These are phyloP conservation scores for Triticum monococcum DNA, from an alignment of 176 grass and related monocot species.

Conservation along the genomic window DNA sequence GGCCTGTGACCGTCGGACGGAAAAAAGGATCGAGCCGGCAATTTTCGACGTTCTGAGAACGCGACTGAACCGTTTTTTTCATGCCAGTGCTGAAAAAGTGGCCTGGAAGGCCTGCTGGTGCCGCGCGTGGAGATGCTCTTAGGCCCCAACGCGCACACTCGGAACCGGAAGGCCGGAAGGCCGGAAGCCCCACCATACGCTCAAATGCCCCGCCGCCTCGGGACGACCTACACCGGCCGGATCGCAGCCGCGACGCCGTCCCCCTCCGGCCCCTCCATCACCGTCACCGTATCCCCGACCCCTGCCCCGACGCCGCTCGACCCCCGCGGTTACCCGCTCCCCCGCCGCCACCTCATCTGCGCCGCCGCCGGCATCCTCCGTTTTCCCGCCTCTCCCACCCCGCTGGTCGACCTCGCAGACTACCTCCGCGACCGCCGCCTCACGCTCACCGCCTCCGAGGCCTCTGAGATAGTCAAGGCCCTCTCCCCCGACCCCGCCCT, in stretches of 20 bases:
- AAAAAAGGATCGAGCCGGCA: too few relatives aligned
- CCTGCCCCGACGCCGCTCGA: conserved; percentile 28
- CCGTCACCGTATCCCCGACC: conserved; percentile 59
- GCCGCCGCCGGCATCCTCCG: conserved; percentile 60
- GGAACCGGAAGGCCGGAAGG: background rate
- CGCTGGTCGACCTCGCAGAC: conserved; percentile 69
- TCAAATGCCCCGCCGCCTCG: conserved; percentile 48
- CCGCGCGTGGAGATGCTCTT: too few relatives aligned
- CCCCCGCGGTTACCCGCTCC: conserved; percentile 55
- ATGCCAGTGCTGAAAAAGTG: too few relatives aligned
- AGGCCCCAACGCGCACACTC: background rate
- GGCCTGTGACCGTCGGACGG: too few relatives aligned
- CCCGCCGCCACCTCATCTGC: conserved; percentile 78
- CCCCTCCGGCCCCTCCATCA: conserved; percentile 54
- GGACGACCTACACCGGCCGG: conserved; percentile 71
- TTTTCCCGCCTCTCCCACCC: conserved; percentile 34
- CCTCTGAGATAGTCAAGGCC: conserved; percentile 75
- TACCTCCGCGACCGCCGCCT: conserved; percentile 50
- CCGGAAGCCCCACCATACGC: background rate
- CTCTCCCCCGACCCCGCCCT: conserved; percentile 41
- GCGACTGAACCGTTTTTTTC: too few relatives aligned
- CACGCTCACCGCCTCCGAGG: conserved; percentile 65
- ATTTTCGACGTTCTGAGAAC: too few relatives aligned
- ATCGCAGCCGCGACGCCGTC: conserved; percentile 58
- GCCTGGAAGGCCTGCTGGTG: too few relatives aligned